These are phyloP conservation scores for Phlegmacium glaucopus DNA, from an alignment of 768 basidiomycete genomes.

Conservation along the genomic window DNA sequence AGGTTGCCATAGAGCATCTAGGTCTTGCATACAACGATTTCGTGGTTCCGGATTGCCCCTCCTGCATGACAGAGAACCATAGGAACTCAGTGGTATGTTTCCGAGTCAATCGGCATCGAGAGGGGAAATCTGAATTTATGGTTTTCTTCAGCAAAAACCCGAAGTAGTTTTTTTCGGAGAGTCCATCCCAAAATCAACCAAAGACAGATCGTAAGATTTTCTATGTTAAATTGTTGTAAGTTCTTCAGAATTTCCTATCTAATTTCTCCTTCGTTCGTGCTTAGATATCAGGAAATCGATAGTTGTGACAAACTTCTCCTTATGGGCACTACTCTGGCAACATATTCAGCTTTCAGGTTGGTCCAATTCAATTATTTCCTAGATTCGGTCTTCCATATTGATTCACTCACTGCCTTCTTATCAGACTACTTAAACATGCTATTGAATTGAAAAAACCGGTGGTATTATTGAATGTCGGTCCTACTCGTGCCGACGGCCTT, in stretches of 20 bases:
- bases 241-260: not conserved
- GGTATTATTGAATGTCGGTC: slow-evolving; percentile 82
- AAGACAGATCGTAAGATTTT: slow-evolving; percentile 64
- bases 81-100: slow-evolving; percentile 55
- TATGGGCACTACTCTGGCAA: slow-evolving; percentile 89
- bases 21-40: slow-evolving; percentile 77
- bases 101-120: not conserved
- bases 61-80: slow-evolving; percentile 58
- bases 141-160: slow-evolving; percentile 62
- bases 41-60: slow-evolving; percentile 72
- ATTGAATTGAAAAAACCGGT: slow-evolving; percentile 73
- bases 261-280: not conserved
- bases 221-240: not conserved
- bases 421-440: slow-evolving; percentile 77
- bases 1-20: slow-evolving; percentile 74
- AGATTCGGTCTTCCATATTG: not conserved
- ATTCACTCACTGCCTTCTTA: not conserved
- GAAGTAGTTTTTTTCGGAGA: slow-evolving; percentile 90
- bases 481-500: slow-evolving; percentile 77
- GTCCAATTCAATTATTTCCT: slow-evolving; percentile 7
- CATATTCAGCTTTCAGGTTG: slow-evolving; percentile 88
- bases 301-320: slow-evolving; percentile 67
- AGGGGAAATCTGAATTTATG: not conserved
- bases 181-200: slow-evolving; percentile 65
- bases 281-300: slow-evolving; percentile 58